Percentiles rank a stretch among this genome's conserved stretches.
phyloP scores from a whole-genome alignment of 306 rosid genomes.

The Cucurbita ficifolia region DNA sequence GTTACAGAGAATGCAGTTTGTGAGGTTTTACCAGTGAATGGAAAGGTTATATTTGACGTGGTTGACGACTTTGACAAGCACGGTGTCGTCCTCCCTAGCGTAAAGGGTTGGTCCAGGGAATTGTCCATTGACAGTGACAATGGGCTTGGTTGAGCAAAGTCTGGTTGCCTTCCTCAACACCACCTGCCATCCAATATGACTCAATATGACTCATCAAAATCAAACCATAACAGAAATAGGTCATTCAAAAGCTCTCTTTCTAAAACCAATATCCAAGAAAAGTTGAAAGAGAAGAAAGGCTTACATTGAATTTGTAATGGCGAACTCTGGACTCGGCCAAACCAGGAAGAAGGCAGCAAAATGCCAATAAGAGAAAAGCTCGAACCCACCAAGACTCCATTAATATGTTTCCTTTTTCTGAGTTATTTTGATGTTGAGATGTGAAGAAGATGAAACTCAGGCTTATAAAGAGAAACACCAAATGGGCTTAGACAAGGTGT shows the following conservation, averaged over 20 bases:
- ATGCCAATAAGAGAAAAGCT: not conserved
- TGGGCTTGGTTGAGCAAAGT: constrained; percentile 57
- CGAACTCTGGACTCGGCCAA: constrained; percentile 59
- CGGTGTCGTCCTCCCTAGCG: constrained; percentile 70
- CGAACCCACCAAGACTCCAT: not conserved
- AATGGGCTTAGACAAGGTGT: not conserved
- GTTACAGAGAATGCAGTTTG: not conserved
- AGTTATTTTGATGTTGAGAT: not conserved
- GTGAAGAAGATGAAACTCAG: not conserved
- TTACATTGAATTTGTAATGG: constrained; percentile 67
- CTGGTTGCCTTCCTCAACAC: constrained; percentile 32
- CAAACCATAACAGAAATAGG: not conserved
- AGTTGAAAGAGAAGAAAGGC: not conserved
- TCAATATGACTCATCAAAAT: not conserved
- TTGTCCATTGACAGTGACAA: constrained; percentile 63
- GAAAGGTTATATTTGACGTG: constrained; percentile 46
- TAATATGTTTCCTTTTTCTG: not conserved
- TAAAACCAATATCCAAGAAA: not conserved
- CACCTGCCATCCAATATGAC: constrained; percentile 28
- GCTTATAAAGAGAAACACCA: not conserved
- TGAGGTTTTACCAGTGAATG: constrained; percentile 50
- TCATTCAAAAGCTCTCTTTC: not conserved
- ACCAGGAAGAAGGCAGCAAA: constrained; percentile 39
- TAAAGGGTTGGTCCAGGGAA: constrained; percentile 86
- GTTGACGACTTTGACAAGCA: constrained; percentile 55